These are phyloP conservation scores for Pythium aquatile DNA, from an alignment of 352 stramenopile species.

Conservation along the genomic window DNA sequence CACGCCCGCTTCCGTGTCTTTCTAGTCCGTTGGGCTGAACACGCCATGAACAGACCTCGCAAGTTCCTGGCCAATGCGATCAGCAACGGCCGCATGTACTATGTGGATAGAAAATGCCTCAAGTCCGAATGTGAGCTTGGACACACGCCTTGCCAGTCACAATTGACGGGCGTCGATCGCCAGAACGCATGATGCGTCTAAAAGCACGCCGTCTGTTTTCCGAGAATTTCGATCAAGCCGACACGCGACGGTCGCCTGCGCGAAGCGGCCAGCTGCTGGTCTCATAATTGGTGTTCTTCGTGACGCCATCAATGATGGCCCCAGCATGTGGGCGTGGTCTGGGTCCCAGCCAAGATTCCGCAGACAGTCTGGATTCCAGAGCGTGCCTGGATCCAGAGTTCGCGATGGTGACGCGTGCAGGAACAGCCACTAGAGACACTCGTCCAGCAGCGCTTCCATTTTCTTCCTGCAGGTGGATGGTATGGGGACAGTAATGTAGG, in stretches of 20 bases:
- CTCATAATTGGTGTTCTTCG: neutral
- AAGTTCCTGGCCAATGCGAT: neutral
- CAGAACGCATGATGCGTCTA: slow-evolving; percentile 6
- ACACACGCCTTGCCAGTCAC: neutral
- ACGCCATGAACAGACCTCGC: neutral
- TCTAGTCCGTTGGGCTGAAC: neutral
- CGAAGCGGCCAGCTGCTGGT: neutral
- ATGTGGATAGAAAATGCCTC: neutral
- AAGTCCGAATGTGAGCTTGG: neutral
- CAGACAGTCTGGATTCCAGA: neutral
- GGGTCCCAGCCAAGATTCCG: neutral
- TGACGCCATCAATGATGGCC: neutral
- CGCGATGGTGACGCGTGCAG: neutral
- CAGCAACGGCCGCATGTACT: neutral
- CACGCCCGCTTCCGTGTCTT: neutral
- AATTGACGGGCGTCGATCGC: neutral
- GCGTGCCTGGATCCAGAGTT: neutral
- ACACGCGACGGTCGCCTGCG: slow-evolving; percentile 8
- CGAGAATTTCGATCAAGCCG: slow-evolving; percentile 19
- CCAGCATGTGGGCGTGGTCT: neutral
- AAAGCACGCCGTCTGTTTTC: slow-evolving; percentile 10
- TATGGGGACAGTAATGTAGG: too few species aligned
- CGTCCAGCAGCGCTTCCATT: neutral
- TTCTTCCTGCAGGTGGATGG: neutral
- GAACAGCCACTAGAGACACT: neutral